These are phyloP conservation scores for Acaromyces ingoldii DNA, from an alignment of 1,284 basidiomycete genomes.

Conservation along the genomic window DNA sequence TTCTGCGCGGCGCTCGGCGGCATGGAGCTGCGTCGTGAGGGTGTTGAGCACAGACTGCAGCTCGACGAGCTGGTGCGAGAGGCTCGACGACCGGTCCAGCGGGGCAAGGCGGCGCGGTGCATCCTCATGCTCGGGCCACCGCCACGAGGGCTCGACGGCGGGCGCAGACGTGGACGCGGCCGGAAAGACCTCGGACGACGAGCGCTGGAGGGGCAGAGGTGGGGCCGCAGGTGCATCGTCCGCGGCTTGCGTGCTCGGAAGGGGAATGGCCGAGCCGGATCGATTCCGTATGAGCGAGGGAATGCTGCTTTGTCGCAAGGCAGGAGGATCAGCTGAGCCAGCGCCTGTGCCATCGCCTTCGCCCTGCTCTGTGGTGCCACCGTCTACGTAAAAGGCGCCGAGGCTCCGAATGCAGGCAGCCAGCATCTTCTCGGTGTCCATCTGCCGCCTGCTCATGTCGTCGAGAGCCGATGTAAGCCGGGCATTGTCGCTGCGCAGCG, in stretches of 20 bases:
- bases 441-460: too few species aligned
- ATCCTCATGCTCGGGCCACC: not conserved
- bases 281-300: not conserved
- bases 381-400: too few species aligned
- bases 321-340: too few species aligned
- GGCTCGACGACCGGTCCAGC: not conserved
- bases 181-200: too few species aligned
- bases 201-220: too few species aligned
- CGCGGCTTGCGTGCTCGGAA: not conserved
- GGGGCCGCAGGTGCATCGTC: not conserved
- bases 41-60: slow-evolving; percentile 7
- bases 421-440: too few species aligned
- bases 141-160: not conserved
- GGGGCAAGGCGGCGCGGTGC: not conserved
- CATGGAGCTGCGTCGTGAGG: slow-evolving; percentile 10
- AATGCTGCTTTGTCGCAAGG: too few species aligned
- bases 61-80: not conserved
- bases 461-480: too few species aligned
- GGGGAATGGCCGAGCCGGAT: not conserved
- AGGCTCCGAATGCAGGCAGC: too few species aligned
- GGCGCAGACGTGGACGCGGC: not conserved
- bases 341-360: too few species aligned
- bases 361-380: too few species aligned
- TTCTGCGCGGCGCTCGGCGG: slow-evolving; percentile 22
- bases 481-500: slow-evolving; percentile 20